These are phyloP conservation scores for Ophiognomonia clavigignenti-juglandacearum DNA, from an alignment of 2,329 filamentous ascomycete genomes.

Conservation along the genomic window DNA sequence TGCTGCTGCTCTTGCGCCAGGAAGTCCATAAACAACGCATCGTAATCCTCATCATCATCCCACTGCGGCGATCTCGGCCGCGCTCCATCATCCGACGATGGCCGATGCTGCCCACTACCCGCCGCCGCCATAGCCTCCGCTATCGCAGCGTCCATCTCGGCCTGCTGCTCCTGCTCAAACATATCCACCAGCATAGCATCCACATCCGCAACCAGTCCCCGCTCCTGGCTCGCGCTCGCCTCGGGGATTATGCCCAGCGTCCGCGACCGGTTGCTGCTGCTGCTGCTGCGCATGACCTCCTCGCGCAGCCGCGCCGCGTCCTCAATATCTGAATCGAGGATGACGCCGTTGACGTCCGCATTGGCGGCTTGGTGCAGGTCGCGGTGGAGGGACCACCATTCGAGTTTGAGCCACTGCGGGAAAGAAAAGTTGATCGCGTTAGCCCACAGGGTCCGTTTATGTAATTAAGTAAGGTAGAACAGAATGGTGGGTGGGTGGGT, in stretches of 20 bases:
- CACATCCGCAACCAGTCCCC: conserved; percentile 11
- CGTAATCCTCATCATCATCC: conserved; percentile 57
- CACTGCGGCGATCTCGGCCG: conserved; percentile 33
- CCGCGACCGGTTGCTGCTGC: conserved; percentile 21
- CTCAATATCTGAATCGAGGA: conserved; percentile 48
- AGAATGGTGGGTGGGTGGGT: neutral
- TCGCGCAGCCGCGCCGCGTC: conserved; percentile 37
- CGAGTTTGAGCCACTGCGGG: conserved; percentile 34
- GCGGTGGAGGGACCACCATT: conserved; percentile 35
- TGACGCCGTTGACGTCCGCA: conserved; percentile 31
- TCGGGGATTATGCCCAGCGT: conserved; percentile 18
- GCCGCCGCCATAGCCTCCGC: conserved; percentile 39
- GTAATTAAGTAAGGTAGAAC: neutral
- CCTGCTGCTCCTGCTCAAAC: conserved; percentile 46
- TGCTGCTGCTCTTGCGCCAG: conserved; percentile 45
- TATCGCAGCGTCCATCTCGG: conserved; percentile 49
- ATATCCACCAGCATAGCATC: conserved; percentile 50
- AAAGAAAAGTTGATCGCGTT: conserved; percentile 1
- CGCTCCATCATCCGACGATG: conserved; percentile 20
- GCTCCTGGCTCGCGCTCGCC: conserved; percentile 1
- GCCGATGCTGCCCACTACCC: conserved; percentile 2
- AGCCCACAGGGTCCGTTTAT: conserved; percentile 24
- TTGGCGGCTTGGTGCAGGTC: conserved; percentile 34
- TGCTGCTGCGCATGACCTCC: conserved; percentile 17
- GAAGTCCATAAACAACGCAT: conserved; percentile 62